These are phyloP conservation scores for Starmerella bombicola DNA, from an alignment of 805 yeast species.

Conservation along the genomic window DNA sequence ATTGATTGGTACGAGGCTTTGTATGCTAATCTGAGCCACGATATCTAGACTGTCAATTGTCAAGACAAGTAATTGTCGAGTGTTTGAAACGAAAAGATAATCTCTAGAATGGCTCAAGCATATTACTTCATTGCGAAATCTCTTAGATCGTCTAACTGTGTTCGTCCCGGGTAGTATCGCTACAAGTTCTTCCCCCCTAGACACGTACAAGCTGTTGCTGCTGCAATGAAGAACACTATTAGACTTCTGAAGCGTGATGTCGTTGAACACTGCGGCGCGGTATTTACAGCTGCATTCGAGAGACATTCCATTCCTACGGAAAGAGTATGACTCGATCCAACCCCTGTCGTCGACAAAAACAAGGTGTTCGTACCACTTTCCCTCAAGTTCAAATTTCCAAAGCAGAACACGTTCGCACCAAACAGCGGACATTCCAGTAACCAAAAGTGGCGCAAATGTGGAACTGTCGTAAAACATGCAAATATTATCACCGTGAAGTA, in stretches of 20 bases:
- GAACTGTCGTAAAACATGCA: constrained; percentile 3
- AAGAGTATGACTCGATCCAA: constrained; percentile 9
- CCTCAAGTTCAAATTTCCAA: constrained; percentile 8
- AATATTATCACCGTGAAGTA: constrained; percentile 1
- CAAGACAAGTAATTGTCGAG: neutral
- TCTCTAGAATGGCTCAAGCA: neutral
- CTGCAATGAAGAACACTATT: constrained; percentile 2
- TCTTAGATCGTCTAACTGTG: neutral
- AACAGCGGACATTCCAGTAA: neutral
- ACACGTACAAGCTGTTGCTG: neutral
- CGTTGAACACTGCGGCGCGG: constrained; percentile 2
- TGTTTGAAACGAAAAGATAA: constrained; percentile 1
- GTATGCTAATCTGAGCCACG: neutral
- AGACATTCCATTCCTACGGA: constrained; percentile 2
- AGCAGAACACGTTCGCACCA: constrained; percentile 1
- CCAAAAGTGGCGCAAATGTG: neutral
- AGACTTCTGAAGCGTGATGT: neutral
- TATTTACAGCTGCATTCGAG: constrained; percentile 5
- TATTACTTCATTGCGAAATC: neutral
- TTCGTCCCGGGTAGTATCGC: constrained; percentile 1
- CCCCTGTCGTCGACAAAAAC: constrained; percentile 6
- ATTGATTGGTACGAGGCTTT: neutral
- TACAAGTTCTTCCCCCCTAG: neutral
- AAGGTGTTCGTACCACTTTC: constrained; percentile 7
- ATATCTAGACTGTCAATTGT: neutral